phyloP scores from a whole-genome alignment of 2,329 filamentous ascomycete species.

The Fusarium pseudocircinatum region DNA sequence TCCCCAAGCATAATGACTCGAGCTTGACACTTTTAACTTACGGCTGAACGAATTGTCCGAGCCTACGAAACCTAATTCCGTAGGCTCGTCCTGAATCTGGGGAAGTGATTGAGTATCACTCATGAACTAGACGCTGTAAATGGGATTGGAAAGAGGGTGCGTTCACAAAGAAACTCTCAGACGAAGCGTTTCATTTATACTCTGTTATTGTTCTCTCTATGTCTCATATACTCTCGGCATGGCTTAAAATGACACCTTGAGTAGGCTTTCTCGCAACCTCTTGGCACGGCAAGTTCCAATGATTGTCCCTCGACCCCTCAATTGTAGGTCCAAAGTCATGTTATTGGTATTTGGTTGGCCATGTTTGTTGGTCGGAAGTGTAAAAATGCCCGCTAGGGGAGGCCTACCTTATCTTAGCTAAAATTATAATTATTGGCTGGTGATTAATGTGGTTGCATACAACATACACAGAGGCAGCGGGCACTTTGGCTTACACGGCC shows the following conservation, averaged over 20 bases:
- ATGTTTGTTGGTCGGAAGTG: constrained; percentile 30
- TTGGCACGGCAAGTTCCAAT: constrained; percentile 19
- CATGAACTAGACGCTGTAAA: constrained; percentile 14
- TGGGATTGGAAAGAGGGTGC: neutral
- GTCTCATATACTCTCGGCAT: constrained; percentile 5
- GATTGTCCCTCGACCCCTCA: constrained; percentile 14
- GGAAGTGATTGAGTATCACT: neutral
- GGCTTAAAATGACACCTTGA: constrained; percentile 2
- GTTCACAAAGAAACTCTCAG: neutral
- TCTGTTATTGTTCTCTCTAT: neutral
- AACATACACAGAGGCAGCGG: neutral
- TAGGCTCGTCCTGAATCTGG: constrained; percentile 24
- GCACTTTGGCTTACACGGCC: constrained; percentile 8
- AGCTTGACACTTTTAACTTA: constrained; percentile 30
- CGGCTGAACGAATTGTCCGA: constrained; percentile 24
- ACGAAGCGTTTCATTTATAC: constrained; percentile 10
- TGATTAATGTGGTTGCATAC: constrained; percentile 17
- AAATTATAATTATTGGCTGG: constrained; percentile 27
- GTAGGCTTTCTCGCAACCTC: neutral
- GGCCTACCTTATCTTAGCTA: constrained; percentile 20
- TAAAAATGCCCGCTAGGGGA: constrained; percentile 31
- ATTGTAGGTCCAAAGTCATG: neutral
- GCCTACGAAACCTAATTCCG: constrained; percentile 19
- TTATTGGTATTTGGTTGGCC: constrained; percentile 22
- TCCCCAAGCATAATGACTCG: constrained; percentile 16